Percentiles rank a stretch among this genome's conserved stretches.
Evolutionary conservation across 345 rosid species (phyloP).

Genomic region (Gossypium anomalum): DNA sequence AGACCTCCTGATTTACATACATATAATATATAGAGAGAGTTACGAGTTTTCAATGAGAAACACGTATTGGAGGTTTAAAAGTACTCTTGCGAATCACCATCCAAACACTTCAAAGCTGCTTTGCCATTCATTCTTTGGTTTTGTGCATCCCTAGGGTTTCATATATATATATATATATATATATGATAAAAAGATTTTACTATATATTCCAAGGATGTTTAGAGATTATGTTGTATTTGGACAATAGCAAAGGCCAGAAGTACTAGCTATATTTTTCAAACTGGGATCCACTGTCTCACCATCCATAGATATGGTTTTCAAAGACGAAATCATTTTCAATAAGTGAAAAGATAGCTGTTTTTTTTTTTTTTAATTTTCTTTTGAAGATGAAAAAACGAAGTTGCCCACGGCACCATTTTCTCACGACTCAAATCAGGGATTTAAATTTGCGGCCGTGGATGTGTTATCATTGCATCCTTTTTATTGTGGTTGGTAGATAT

Average conservation of each 20-base stretch:
- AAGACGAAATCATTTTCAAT: slow-evolving; percentile 17
- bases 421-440: not conserved
- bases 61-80: too few relatives aligned
- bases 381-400: slow-evolving; percentile 21
- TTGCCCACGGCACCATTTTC: slow-evolving; percentile 21
- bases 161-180: too few relatives aligned
- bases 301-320: not conserved
- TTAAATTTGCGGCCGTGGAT: not conserved
- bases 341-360: not conserved
- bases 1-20: too few relatives aligned
- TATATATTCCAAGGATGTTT: too few relatives aligned
- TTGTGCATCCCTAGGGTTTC: not conserved
- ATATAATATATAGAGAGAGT: too few relatives aligned
- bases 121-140: not conserved
- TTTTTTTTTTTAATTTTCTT: not conserved
- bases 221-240: too few relatives aligned
- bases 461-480: too few relatives aligned
- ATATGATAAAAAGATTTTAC: too few relatives aligned
- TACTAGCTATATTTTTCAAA: slow-evolving; percentile 5
- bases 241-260: not conserved
- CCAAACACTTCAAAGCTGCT: not conserved
- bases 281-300: slow-evolving; percentile 12
- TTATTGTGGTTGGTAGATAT: too few relatives aligned
- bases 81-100: not conserved
- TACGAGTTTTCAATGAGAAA: too few relatives aligned